A percentile compares a stretch with the other conserved stretches of the same genome.
Evolutionary conservation across 2,329 filamentous ascomycete genomes (phyloP).

Genomic region (Didymella keratinophila): DNA sequence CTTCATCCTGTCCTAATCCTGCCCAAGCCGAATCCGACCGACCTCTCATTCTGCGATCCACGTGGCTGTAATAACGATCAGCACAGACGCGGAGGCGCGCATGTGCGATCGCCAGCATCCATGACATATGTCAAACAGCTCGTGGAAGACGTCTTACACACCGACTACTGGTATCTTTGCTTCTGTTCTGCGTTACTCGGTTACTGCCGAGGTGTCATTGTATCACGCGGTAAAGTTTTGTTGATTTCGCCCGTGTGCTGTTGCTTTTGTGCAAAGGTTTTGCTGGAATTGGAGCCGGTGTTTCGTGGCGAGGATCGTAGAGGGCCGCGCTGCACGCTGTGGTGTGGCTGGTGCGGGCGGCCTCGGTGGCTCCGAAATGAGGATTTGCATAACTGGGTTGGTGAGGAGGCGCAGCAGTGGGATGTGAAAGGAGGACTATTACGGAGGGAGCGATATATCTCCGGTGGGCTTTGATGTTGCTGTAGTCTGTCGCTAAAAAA

Average conservation of each 20-base stretch:
- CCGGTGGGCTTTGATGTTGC: neutral
- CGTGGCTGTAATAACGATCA: conserved; percentile 20
- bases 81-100: conserved; percentile 8
- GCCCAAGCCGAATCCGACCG: conserved; percentile 14
- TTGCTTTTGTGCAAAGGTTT: neutral
- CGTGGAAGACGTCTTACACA: conserved; percentile 8
- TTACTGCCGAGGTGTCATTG: neutral
- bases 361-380: conserved; percentile 15
- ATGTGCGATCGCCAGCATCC: conserved; percentile 9
- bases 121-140: conserved; percentile 11
- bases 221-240: neutral
- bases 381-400: conserved; percentile 4
- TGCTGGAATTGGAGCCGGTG: neutral
- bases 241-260: neutral
- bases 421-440: neutral
- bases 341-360: conserved; percentile 16
- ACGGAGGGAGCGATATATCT: neutral
- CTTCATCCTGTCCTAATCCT: neutral
- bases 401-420: conserved; percentile 5
- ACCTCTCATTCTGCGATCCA: conserved; percentile 2
- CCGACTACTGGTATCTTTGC: neutral
- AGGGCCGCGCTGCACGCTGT: neutral
- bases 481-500: too few species aligned
- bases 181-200: neutral
- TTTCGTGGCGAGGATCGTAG: conserved; percentile 5